Percentiles rank a stretch among this genome's conserved stretches.
Conservation (phyloP, 2,329 filamentous ascomycete species). For the Sarocladium strictum region DNA sequence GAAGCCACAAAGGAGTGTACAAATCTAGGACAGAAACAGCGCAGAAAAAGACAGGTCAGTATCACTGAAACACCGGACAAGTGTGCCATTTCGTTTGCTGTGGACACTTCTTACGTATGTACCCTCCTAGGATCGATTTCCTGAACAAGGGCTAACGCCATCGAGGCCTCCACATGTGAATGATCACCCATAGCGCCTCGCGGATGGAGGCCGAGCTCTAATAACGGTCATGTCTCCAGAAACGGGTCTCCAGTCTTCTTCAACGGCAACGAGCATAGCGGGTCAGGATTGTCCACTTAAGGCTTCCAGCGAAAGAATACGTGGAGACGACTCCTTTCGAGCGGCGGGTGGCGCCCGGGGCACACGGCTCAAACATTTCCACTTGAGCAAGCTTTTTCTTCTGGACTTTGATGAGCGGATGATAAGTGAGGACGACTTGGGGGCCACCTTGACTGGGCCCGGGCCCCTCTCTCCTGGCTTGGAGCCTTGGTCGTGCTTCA, state of each 20-base stretch:
- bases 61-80: background rate
- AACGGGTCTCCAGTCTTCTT: background rate
- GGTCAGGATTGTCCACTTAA: background rate
- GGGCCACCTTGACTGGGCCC: too few species aligned
- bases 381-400: background rate
- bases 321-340: background rate
- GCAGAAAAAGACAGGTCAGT: background rate
- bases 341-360: background rate
- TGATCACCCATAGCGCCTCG: background rate
- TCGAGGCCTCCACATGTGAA: background rate
- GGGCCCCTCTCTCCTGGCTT: too few species aligned
- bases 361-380: background rate
- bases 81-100: background rate
- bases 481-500: too few species aligned
- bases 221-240: background rate
- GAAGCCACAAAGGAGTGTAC: background rate
- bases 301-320: background rate
- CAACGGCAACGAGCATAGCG: background rate
- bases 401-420: background rate
- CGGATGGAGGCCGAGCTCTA: background rate
- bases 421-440: too few species aligned
- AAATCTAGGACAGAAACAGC: background rate
- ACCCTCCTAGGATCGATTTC: background rate
- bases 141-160: background rate
- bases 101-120: background rate